Base-by-base conservation (phyloP, 1,284 basidiomycete species). In the Abortiporus biennis region DNA sequence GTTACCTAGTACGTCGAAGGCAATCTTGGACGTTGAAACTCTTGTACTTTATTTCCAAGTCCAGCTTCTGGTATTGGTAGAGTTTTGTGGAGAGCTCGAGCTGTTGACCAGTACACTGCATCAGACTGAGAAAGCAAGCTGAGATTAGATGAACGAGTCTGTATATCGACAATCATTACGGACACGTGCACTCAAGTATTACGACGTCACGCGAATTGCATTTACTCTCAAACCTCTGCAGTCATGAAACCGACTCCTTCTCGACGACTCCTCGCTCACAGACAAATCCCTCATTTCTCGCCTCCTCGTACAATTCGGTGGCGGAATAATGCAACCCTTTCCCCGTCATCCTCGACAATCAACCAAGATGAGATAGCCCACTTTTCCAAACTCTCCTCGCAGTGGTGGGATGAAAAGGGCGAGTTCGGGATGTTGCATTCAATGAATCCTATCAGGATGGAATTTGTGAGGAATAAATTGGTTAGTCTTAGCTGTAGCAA, bases 331-430 rank as follows among this genome's bases (percentile, higher is more conserved):
- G n/a, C n/a, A n/a, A n/a, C n/a, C n/a, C n/a, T n/a, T n/a, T n/a
- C n/a, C n/a, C n/a, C n/a, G n/a, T 32, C 21, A 24, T 15, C 6
- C 20, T 58, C 56, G 8, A 74, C 74, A 3, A 74, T 92, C 54
- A 94, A 94, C 58, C 57, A 72, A 1, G 74, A 74, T 41, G 94
- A 98, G 63, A 88, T 99, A 40, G 83, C 86, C 0, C 92, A 94
- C 62, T 99, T 99, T 63, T 93, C 93, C 3, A 76, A 78, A 25
- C 79, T 99, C 1, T 92, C 92, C 0, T 83, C 88, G 19, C 75
- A 88, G 57, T 99, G 96, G 96, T 99, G 96, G 96, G 84, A 97
- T 62, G 91, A 96, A 58, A 73, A 73, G 22, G 94, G 95, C 52
- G 94, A 98, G 62, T 96, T 97, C 57, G 76, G 72, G 2, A 69